phyloP scores from a whole-genome alignment of 306 rosid genomes.

The Dalbergia oliveri region DNA sequence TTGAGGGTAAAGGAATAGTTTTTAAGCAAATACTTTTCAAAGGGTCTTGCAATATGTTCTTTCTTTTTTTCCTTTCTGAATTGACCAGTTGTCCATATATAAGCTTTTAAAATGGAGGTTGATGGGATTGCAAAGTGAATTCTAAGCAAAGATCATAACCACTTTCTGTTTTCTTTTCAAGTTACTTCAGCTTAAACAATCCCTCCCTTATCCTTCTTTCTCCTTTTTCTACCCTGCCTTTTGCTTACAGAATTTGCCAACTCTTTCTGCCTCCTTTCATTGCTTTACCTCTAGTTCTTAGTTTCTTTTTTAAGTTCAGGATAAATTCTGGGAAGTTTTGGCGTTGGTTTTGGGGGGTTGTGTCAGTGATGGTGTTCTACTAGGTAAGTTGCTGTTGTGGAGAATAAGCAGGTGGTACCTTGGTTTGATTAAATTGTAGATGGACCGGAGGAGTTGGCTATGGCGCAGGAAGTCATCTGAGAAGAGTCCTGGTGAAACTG shows the following conservation, averaged over 20 bases:
- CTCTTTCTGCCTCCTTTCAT: constrained; percentile 26
- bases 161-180: constrained; percentile 47
- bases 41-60: background rate
- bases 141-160: constrained; percentile 67
- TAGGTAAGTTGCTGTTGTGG: constrained; percentile 30
- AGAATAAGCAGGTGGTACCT: constrained; percentile 43
- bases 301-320: constrained; percentile 22
- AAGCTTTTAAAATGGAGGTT: constrained; percentile 42
- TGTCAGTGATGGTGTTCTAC: constrained; percentile 23
- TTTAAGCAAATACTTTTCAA: constrained; percentile 14
- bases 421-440: constrained; percentile 43
- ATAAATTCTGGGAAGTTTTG: background rate
- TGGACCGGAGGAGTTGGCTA: constrained; percentile 76
- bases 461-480: constrained; percentile 77
- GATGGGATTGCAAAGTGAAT: constrained; percentile 62
- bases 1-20: constrained; percentile 55
- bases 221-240: constrained; percentile 26
- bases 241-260: constrained; percentile 41
- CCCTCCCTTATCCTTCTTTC: constrained; percentile 7
- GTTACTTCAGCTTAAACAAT: constrained; percentile 40
- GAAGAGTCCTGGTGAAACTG: constrained; percentile 73
- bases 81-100: constrained; percentile 18
- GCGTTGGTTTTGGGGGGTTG: background rate
- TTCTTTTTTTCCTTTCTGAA: background rate
- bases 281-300: background rate